Evolutionary conservation across 2,329 filamentous ascomycete genomes (phyloP).

Genomic region (Chrysoporthe puriensis): DNA sequence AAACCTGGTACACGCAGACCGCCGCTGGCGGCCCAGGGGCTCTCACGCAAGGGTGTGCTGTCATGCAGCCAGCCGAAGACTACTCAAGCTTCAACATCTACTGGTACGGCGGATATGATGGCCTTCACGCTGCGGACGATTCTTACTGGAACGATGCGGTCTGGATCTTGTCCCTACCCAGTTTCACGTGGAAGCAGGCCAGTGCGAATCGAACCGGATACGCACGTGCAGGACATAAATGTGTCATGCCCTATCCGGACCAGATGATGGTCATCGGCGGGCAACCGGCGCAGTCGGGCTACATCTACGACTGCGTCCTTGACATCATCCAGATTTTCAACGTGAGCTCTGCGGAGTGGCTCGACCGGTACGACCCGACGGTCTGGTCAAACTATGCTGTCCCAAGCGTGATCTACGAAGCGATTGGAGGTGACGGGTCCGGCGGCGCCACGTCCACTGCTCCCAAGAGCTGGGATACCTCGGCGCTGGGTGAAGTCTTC

Average conservation of each 20-base stretch:
- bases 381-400: constrained; percentile 70
- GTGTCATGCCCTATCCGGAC: constrained; percentile 74
- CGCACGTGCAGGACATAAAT: constrained; percentile 74
- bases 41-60: constrained; percentile 71
- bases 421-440: constrained; percentile 67
- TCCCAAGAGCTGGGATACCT: constrained; percentile 58
- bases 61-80: constrained; percentile 72
- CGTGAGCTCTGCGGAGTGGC: constrained; percentile 70
- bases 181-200: constrained; percentile 75
- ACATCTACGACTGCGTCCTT: constrained; percentile 48
- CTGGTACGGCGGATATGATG: constrained; percentile 78
- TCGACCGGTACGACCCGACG: constrained; percentile 68
- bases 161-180: constrained; percentile 79
- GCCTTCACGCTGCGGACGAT: constrained; percentile 41
- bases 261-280: constrained; percentile 83
- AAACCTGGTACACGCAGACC: constrained; percentile 70
- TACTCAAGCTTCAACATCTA: constrained; percentile 80
- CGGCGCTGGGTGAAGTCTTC: constrained; percentile 57
- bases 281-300: constrained; percentile 46
- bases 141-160: constrained; percentile 64
- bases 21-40: constrained; percentile 62
- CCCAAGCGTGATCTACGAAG: constrained; percentile 62
- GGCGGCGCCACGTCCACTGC: constrained; percentile 72
- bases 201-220: constrained; percentile 48
- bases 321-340: constrained; percentile 70